These are phyloP conservation scores for Cercospora citrullina DNA, from an alignment of 2,329 filamentous ascomycete species.

Conservation along the genomic window DNA sequence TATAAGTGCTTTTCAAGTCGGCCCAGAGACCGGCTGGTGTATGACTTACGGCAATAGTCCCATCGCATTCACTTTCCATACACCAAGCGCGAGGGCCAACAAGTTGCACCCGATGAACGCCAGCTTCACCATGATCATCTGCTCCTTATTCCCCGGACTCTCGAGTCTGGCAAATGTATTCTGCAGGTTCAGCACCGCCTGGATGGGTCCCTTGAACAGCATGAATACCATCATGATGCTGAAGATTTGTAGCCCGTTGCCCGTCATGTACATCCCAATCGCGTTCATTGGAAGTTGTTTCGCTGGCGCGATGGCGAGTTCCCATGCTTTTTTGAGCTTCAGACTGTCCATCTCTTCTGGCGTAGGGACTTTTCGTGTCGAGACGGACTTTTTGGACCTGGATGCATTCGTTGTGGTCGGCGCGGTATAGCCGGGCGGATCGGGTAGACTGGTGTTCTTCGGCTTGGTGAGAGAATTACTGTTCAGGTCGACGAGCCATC, in stretches of 20 bases:
- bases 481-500: conserved; percentile 82
- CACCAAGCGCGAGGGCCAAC: conserved; percentile 75
- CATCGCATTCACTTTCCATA: conserved; percentile 98
- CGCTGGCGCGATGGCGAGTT: conserved; percentile 87
- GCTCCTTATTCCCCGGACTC: conserved; percentile 70
- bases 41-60: conserved; percentile 79
- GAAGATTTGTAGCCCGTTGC: conserved; percentile 97
- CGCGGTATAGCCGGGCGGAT: conserved; percentile 81
- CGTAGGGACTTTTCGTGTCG: conserved; percentile 65
- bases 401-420: conserved; percentile 23
- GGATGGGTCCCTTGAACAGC: conserved; percentile 94
- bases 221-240: conserved; percentile 99
- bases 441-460: conserved; percentile 68
- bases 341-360: conserved; percentile 88
- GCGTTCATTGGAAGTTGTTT: conserved; percentile 97
- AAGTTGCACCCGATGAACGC: conserved; percentile 88
- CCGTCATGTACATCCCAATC: conserved; percentile 99
- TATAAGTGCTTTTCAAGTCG: not conserved
- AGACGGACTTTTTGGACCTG: conserved; percentile 28
- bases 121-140: conserved; percentile 79
- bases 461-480: conserved; percentile 65
- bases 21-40: not conserved
- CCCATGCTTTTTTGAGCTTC: conserved; percentile 99
- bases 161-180: conserved; percentile 90
- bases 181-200: conserved; percentile 79